phyloP scores from a whole-genome alignment of 305 asterid species.

The Coffea humblotiana region DNA sequence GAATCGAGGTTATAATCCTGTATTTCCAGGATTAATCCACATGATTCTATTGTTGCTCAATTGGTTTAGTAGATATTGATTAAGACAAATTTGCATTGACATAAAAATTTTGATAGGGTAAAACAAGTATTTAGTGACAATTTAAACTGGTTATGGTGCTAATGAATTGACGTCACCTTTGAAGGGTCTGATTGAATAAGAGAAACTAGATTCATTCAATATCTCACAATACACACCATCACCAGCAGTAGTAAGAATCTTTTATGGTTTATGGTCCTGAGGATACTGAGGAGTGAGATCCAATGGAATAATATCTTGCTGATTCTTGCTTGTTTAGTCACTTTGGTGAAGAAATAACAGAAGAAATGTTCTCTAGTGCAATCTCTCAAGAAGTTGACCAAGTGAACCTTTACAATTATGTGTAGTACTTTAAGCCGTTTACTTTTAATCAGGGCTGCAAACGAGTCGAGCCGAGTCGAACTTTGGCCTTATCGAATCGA shows the following conservation, averaged over 20 bases:
- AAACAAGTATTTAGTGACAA: not conserved
- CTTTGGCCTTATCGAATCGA: too few species aligned
- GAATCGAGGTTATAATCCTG: too few species aligned
- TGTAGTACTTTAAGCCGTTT: too few species aligned
- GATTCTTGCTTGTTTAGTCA: constrained; percentile 60
- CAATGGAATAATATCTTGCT: constrained; percentile 3
- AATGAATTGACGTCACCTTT: not conserved
- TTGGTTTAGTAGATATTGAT: too few species aligned
- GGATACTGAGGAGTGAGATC: constrained; percentile 12
- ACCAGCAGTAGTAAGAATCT: constrained; percentile 44
- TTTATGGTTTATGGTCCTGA: constrained; percentile 44
- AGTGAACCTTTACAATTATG: too few species aligned
- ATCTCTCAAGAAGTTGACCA: not conserved
- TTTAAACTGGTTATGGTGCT: not conserved
- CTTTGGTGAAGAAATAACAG: constrained; percentile 45
- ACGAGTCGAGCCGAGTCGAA: too few species aligned
- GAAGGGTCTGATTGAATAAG: constrained; percentile 53
- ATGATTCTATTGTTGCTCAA: too few species aligned
- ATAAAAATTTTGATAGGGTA: not conserved
- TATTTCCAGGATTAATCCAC: too few species aligned
- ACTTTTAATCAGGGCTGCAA: too few species aligned
- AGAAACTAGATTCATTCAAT: constrained; percentile 50
- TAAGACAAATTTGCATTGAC: too few species aligned
- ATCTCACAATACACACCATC: constrained; percentile 67
- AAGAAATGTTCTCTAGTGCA: constrained; percentile 29